Evolutionary conservation across 108 stramenopile species (phyloP).

Genomic region (Pseudonitzschia delicatissima): DNA sequence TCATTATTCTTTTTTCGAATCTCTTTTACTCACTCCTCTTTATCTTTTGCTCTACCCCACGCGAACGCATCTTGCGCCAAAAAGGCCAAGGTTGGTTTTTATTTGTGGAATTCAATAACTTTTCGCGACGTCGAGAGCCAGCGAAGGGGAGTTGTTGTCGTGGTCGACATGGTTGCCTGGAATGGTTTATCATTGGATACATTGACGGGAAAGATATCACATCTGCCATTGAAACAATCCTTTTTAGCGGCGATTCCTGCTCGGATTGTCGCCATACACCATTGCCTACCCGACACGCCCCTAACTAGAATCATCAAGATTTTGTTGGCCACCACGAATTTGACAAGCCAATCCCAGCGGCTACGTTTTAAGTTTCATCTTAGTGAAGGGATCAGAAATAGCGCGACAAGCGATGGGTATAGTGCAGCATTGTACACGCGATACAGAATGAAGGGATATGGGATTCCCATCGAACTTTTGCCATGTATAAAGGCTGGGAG

Average conservation of each 20-base stretch:
- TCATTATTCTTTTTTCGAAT: neutral
- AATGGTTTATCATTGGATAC: too few species aligned
- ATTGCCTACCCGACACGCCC: neutral
- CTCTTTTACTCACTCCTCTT: too few species aligned
- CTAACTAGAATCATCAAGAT: neutral
- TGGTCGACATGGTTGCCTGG: neutral
- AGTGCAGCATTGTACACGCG: too few species aligned
- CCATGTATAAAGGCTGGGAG: slow-evolving; percentile 19
- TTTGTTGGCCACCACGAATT: neutral
- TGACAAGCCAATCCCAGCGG: neutral
- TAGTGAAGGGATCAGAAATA: slow-evolving; percentile 12
- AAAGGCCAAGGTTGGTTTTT: too few species aligned
- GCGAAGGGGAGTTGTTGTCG: neutral
- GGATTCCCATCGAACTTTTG: slow-evolving; percentile 19
- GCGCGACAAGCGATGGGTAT: too few species aligned
- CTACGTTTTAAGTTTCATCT: slow-evolving; percentile 3
- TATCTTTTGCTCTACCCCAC: too few species aligned
- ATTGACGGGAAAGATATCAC: neutral
- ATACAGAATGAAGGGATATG: slow-evolving; percentile 26
- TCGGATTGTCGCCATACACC: slow-evolving; percentile 1
- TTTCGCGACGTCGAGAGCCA: slow-evolving; percentile 11
- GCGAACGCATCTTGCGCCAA: too few species aligned
- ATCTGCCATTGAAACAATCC: neutral
- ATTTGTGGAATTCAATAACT: too few species aligned
- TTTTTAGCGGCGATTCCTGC: neutral